phyloP scores from a whole-genome alignment of 2,329 filamentous ascomycete genomes.

The Paraphoma sp. region DNA sequence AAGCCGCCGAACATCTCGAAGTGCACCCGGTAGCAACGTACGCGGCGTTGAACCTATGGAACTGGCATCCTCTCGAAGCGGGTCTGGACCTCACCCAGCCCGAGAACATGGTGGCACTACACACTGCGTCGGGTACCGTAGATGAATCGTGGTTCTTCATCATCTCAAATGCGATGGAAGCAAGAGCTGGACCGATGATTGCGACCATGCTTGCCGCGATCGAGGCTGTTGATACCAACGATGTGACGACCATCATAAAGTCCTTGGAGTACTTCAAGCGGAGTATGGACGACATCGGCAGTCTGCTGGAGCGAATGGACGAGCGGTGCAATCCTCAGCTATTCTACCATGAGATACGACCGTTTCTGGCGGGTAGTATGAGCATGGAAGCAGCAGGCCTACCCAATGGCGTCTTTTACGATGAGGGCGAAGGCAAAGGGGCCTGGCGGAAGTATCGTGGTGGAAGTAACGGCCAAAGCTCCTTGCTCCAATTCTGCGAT shows the following conservation, averaged over 20 bases:
- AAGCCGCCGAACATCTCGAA: conserved; percentile 38
- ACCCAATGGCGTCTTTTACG: conserved; percentile 60
- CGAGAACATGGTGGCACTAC: conserved; percentile 36
- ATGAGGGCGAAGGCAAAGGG: conserved; percentile 56
- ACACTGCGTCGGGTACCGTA: conserved; percentile 41
- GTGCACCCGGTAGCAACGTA: conserved; percentile 44
- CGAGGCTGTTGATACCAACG: conserved; percentile 50
- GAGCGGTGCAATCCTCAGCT: conserved; percentile 56
- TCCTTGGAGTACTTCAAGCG: conserved; percentile 51
- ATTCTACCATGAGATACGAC: conserved; percentile 61
- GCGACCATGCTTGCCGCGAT: conserved; percentile 56
- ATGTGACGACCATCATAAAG: conserved; percentile 46
- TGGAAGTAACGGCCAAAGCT: conserved; percentile 63
- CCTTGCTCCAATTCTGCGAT: conserved; percentile 61
- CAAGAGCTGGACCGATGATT: conserved; percentile 55
- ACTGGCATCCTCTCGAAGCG: conserved; percentile 33
- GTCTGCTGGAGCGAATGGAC: conserved; percentile 58
- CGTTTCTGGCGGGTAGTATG: conserved; percentile 60
- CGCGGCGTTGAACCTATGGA: conserved; percentile 45
- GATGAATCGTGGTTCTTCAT: conserved; percentile 56
- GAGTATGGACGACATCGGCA: conserved; percentile 49
- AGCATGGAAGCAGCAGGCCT: conserved; percentile 60
- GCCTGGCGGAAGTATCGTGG: conserved; percentile 60
- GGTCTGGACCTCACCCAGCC: conserved; percentile 31
- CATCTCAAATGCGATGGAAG: conserved; percentile 61